Evolutionary conservation across 371 early-diverging fungal genomes (phyloP).

Genomic region (Syncephalastrum contaminatum): DNA sequence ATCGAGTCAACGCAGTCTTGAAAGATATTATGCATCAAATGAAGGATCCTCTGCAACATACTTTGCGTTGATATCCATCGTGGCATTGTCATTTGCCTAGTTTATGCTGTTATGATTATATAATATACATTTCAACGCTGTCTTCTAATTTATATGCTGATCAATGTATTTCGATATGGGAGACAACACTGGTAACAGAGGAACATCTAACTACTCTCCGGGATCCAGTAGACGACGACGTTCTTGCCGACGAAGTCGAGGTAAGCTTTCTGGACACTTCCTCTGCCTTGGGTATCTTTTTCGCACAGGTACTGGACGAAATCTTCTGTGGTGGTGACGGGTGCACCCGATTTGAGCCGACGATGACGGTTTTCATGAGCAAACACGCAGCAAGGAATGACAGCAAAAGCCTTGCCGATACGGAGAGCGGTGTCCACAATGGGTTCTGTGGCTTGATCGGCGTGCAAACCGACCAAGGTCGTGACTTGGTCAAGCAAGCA

Average conservation of each 20-base stretch:
- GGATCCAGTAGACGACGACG: slow-evolving; percentile 51
- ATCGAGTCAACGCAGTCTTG: too few relatives aligned
- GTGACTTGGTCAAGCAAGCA: slow-evolving; percentile 27
- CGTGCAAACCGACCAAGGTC: slow-evolving; percentile 54
- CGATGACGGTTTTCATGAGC: slow-evolving; percentile 48
- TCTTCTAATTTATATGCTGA: too few relatives aligned
- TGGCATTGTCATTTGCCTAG: too few relatives aligned
- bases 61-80: too few relatives aligned
- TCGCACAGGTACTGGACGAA: slow-evolving; percentile 54
- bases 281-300: slow-evolving; percentile 23
- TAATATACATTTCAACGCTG: too few relatives aligned
- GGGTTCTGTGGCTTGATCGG: slow-evolving; percentile 62
- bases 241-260: slow-evolving; percentile 62
- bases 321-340: slow-evolving; percentile 51
- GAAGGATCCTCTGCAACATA: too few relatives aligned
- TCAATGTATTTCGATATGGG: too few relatives aligned
- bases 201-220: not conserved
- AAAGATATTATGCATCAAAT: too few relatives aligned
- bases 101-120: too few relatives aligned
- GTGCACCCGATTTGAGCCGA: slow-evolving; percentile 29
- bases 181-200: too few relatives aligned
- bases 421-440: slow-evolving; percentile 54
- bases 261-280: slow-evolving; percentile 44
- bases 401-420: slow-evolving; percentile 51
- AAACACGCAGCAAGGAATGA: slow-evolving; percentile 66